Percentiles rank a stretch among this genome's conserved stretches.
Conservation (phyloP, 768 basidiomycete genomes). For the Panus rudis region DNA sequence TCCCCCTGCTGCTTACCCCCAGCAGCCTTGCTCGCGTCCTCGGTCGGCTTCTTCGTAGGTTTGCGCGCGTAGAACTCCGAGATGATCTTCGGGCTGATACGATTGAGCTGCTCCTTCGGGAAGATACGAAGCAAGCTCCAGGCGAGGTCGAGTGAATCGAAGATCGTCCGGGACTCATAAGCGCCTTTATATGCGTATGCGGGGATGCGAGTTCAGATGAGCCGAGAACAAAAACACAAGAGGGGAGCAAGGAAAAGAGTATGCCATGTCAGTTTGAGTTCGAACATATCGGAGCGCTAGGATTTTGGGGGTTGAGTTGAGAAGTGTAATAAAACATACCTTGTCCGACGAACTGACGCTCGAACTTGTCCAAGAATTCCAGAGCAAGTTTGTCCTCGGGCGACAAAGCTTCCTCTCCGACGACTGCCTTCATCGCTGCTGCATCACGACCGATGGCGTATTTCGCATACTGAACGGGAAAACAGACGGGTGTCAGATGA, state of each 20-base stretch:
- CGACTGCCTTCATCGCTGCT: conserved; percentile 98
- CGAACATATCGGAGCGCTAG: conserved; percentile 7
- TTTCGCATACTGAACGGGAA: conserved; percentile 74
- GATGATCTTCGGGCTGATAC: conserved; percentile 95
- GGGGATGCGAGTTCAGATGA: neutral
- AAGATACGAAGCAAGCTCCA: conserved; percentile 97
- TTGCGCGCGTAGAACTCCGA: conserved; percentile 90
- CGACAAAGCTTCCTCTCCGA: conserved; percentile 95
- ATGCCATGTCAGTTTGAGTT: conserved; percentile 1
- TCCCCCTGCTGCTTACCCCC: conserved; percentile 27
- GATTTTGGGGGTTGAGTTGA: conserved; percentile 8
- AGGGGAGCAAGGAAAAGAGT: conserved; percentile 3
- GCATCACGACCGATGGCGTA: conserved; percentile 98
- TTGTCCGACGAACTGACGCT: conserved; percentile 95
- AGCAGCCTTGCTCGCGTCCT: conserved; percentile 40
- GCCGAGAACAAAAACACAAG: neutral
- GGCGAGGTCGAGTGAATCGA: conserved; percentile 94
- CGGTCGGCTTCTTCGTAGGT: conserved; percentile 53
- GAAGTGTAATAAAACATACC: neutral
- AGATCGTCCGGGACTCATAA: conserved; percentile 93
- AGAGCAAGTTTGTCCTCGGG: conserved; percentile 93
- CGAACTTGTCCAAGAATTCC: conserved; percentile 97
- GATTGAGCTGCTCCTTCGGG: conserved; percentile 97
- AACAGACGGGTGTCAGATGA: conserved; percentile 4
- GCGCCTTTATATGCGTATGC: conserved; percentile 44